Evolutionary conservation across 345 rosid genomes (phyloP).

Genomic region (Lepidium africanum): DNA sequence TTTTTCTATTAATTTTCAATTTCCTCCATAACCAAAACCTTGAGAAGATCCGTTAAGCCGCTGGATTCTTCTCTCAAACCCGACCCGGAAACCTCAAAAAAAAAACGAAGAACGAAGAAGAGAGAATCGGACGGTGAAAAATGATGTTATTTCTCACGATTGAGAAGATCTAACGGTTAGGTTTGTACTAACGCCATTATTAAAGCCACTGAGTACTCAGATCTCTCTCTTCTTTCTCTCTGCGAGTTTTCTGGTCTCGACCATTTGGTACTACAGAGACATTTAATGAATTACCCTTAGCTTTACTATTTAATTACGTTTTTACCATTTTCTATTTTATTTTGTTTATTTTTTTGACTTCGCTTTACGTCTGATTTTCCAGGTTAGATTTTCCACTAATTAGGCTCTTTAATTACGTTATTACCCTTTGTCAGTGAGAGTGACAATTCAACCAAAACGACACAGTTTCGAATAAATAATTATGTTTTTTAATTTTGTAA

Average conservation of each 20-base stretch:
- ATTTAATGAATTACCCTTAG: neutral
- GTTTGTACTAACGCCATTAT: conserved; percentile 19
- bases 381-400: conserved; percentile 17
- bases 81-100: conserved; percentile 16
- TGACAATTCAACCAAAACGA: neutral
- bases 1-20: neutral
- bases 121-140: conserved; percentile 22
- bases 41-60: neutral
- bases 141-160: neutral
- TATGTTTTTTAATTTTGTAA: neutral
- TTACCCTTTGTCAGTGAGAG: neutral
- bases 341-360: neutral
- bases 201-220: conserved; percentile 38
- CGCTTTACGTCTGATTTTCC: conserved; percentile 24
- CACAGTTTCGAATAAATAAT: neutral
- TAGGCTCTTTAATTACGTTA: neutral
- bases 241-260: conserved; percentile 24
- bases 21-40: conserved; percentile 12
- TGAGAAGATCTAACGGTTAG: conserved; percentile 23
- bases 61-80: neutral
- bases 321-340: conserved; percentile 18
- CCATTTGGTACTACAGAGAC: conserved; percentile 1
- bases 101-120: neutral
- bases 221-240: conserved; percentile 28
- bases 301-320: conserved; percentile 2